Evolutionary conservation across 345 rosid genomes (phyloP).

Genomic region (Bruguiera sexangula): DNA sequence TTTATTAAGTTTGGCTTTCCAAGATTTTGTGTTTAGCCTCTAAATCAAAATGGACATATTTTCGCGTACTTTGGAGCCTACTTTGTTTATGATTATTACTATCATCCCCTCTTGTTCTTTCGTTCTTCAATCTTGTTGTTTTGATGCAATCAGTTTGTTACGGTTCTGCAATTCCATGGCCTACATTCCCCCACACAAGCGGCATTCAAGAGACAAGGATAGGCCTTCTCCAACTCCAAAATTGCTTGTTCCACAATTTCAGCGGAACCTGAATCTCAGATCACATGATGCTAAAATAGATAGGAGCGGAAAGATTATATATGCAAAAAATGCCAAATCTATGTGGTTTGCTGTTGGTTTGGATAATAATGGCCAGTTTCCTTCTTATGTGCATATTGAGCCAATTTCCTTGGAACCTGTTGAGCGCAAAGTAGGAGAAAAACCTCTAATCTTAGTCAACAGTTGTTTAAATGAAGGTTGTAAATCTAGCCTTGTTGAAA

Average conservation of each 20-base stretch:
- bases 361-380: constrained; percentile 30
- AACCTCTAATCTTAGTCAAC: constrained; percentile 37
- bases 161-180: constrained; percentile 36
- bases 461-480: constrained; percentile 25
- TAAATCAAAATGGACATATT: too few relatives aligned
- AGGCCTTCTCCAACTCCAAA: constrained; percentile 35
- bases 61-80: too few relatives aligned
- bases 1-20: too few relatives aligned
- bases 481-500: background rate
- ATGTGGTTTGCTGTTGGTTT: constrained; percentile 55
- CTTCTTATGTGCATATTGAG: constrained; percentile 33
- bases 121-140: background rate
- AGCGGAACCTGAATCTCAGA: constrained; percentile 25
- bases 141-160: background rate
- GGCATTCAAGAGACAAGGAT: constrained; percentile 31
- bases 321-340: constrained; percentile 27
- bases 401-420: constrained; percentile 31
- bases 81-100: too few relatives aligned
- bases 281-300: constrained; percentile 7
- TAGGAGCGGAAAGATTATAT: constrained; percentile 30
- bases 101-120: background rate
- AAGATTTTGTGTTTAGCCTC: too few relatives aligned
- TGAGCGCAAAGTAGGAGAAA: constrained; percentile 26
- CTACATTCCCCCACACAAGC: constrained; percentile 64
- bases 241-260: constrained; percentile 24